phyloP scores from a whole-genome alignment of 768 basidiomycete species.

The Hygrocybe punicea region DNA sequence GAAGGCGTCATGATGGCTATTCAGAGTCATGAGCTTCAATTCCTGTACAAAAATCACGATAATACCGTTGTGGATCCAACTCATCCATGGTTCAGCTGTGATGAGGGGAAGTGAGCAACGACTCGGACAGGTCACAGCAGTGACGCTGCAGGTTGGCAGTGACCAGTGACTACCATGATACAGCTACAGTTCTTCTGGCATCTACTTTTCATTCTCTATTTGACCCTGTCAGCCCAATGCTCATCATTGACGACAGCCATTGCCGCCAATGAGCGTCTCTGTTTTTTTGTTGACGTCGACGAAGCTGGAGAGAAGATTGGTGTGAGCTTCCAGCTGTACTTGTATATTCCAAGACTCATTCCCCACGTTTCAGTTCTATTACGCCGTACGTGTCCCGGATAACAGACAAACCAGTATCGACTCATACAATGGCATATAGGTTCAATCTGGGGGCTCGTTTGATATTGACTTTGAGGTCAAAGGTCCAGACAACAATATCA shows the following conservation, averaged over 20 bases:
- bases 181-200: conserved; percentile 28
- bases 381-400: conserved; percentile 64
- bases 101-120: too few relatives aligned
- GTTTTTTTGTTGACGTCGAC: conserved; percentile 96
- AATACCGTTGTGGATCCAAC: too few relatives aligned
- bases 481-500: conserved; percentile 82
- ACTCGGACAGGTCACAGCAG: too few relatives aligned
- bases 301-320: conserved; percentile 91
- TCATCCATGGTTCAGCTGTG: too few relatives aligned
- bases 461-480: conserved; percentile 93
- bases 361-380: conserved; percentile 75
- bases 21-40: neutral
- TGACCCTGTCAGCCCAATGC: conserved; percentile 38
- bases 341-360: conserved; percentile 9
- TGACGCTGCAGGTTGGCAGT: too few relatives aligned
- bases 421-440: conserved; percentile 39
- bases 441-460: conserved; percentile 96
- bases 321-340: conserved; percentile 42
- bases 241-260: conserved; percentile 80
- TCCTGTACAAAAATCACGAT: neutral
- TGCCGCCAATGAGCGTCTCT: conserved; percentile 74
- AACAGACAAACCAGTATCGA: neutral
- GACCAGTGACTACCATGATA: neutral
- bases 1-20: neutral
- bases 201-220: conserved; percentile 37